Conservation (phyloP, 352 stramenopile species). For the Pythium volutum region DNA sequence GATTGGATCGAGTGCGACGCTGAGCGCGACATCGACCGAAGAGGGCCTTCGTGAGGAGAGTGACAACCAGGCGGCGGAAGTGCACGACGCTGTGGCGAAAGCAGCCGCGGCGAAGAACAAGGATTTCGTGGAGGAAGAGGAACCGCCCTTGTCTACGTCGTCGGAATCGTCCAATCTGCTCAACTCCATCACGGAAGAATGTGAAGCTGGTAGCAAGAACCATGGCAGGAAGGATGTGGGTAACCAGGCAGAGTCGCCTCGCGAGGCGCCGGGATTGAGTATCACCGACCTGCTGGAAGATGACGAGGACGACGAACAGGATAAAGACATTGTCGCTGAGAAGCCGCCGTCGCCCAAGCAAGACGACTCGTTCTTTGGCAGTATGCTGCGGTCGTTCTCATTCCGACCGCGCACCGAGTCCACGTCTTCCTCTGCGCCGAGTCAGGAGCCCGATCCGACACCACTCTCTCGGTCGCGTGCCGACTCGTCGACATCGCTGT, state of each 20-base stretch:
- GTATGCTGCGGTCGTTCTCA: conserved; percentile 13
- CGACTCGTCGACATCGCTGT: conserved; percentile 5
- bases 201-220: not conserved
- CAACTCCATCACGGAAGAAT: not conserved
- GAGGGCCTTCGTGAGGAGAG: not conserved
- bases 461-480: conserved; percentile 7
- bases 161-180: conserved; percentile 1
- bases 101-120: not conserved
- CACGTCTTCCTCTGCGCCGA: conserved; percentile 3
- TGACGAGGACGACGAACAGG: conserved; percentile 9
- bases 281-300: conserved; percentile 2
- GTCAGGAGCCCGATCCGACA: conserved; percentile 3
- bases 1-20: not conserved
- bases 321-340: conserved; percentile 1
- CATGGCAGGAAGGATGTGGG: not conserved
- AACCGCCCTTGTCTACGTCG: not conserved
- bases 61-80: conserved; percentile 16
- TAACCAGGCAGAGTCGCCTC: not conserved
- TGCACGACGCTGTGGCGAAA: not conserved
- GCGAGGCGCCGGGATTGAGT: not conserved
- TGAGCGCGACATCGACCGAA: conserved; percentile 1
- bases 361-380: conserved; percentile 19
- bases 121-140: not conserved
- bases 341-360: conserved; percentile 7
- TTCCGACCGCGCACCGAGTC: conserved; percentile 18